Conservation (phyloP, 2,329 filamentous ascomycete species). For the Diaporthe citri region DNA sequence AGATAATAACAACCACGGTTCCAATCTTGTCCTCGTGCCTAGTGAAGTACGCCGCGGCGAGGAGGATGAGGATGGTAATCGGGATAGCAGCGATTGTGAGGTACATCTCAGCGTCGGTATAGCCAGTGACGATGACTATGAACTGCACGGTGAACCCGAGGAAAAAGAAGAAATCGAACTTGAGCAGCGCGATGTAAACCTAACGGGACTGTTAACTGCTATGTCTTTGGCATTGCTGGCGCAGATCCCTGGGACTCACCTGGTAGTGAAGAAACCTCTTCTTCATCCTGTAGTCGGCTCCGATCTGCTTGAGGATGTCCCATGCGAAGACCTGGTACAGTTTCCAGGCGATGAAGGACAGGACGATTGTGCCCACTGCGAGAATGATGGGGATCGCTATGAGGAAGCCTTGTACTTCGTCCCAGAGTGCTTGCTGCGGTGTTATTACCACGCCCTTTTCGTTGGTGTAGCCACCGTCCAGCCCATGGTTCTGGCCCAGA, state of each 20-base stretch:
- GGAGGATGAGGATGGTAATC: slow-evolving; percentile 88
- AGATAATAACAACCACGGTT: slow-evolving; percentile 82
- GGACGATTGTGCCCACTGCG: slow-evolving; percentile 77
- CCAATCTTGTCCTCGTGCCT: slow-evolving; percentile 84
- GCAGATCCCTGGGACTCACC: slow-evolving; percentile 62
- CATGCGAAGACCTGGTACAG: slow-evolving; percentile 98
- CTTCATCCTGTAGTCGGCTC: slow-evolving; percentile 96
- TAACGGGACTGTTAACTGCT: slow-evolving; percentile 55
- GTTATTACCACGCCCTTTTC: slow-evolving; percentile 35
- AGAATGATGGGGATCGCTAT: slow-evolving; percentile 89
- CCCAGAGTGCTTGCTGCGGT: slow-evolving; percentile 69
- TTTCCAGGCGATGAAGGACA: slow-evolving; percentile 89
- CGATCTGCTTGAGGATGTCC: slow-evolving; percentile 99
- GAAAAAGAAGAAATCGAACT: slow-evolving; percentile 99
- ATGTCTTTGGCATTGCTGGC: neutral
- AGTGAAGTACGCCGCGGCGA: slow-evolving; percentile 87
- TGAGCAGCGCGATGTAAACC: slow-evolving; percentile 97
- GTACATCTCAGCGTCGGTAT: slow-evolving; percentile 80
- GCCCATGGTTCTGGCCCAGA: slow-evolving; percentile 60
- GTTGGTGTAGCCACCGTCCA: slow-evolving; percentile 50
- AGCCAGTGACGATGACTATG: slow-evolving; percentile 85
- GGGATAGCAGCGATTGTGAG: slow-evolving; percentile 92
- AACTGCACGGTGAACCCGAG: slow-evolving; percentile 98
- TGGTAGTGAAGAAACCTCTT: slow-evolving; percentile 96
- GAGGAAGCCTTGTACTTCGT: slow-evolving; percentile 78